phyloP scores from a whole-genome alignment of 768 basidiomycete species.

The Cystoderma amianthinum region DNA sequence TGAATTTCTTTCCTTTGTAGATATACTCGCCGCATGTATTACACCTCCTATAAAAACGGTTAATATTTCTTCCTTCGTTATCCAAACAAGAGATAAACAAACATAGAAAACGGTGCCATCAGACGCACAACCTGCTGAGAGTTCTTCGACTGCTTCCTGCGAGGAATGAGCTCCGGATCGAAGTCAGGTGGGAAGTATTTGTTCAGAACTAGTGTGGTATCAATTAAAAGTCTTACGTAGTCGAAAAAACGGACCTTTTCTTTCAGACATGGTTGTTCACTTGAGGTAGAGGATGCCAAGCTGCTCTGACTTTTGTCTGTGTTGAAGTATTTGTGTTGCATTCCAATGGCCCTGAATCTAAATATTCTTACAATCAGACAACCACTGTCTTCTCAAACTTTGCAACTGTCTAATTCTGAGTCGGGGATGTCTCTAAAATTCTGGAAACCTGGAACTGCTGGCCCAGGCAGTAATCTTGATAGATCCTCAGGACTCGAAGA shows the following conservation, averaged over 20 bases:
- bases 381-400: too few species aligned
- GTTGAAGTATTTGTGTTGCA: too few species aligned
- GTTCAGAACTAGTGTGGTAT: slow-evolving; percentile 63
- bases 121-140: slow-evolving; percentile 96
- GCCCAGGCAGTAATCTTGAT: slow-evolving; percentile 85
- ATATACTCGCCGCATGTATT: slow-evolving; percentile 98
- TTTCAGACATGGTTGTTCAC: slow-evolving; percentile 61
- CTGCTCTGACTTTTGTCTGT: not conserved
- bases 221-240: too few species aligned
- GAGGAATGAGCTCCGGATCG: slow-evolving; percentile 92
- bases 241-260: too few species aligned
- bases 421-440: slow-evolving; percentile 71
- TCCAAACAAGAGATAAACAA: slow-evolving; percentile 17
- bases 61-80: not conserved
- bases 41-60: slow-evolving; percentile 57
- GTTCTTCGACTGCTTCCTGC: slow-evolving; percentile 86
- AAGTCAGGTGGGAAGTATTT: slow-evolving; percentile 98
- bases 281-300: not conserved
- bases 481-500: slow-evolving; percentile 75
- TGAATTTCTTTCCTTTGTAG: slow-evolving; percentile 99
- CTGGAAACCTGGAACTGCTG: slow-evolving; percentile 86
- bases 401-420: too few species aligned
- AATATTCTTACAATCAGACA: too few species aligned
- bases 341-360: too few species aligned
- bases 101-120: slow-evolving; percentile 99